Conservation (phyloP, 2,329 filamentous ascomycete species). For the Ascochyta viciae-villosae region DNA sequence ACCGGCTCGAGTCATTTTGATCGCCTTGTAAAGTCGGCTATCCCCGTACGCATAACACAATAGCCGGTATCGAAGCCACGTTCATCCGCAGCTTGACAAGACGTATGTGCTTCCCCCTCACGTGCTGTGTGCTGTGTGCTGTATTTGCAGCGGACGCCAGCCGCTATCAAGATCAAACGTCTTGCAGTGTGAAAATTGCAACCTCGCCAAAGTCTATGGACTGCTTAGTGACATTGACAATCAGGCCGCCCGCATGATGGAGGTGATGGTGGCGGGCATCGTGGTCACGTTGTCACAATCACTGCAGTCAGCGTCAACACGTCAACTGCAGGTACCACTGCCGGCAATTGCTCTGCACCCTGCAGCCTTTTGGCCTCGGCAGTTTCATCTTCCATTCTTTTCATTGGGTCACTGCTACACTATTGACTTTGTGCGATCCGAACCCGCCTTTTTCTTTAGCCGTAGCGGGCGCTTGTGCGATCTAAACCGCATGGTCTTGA, state of each 20-base stretch:
- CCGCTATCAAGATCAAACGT: no score
- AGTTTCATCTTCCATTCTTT: neutral
- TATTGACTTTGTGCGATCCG: neutral
- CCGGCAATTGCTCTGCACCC: neutral
- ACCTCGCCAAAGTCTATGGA: no score
- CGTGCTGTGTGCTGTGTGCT: no score
- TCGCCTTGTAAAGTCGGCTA: neutral
- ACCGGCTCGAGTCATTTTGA: neutral
- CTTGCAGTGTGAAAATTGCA: no score
- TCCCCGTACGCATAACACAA: neutral
- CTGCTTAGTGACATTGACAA: neutral
- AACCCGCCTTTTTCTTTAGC: neutral
- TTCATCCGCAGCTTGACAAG: neutral
- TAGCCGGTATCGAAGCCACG: neutral
- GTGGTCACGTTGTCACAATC: neutral
- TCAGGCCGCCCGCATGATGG: neutral
- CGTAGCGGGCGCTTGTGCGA: conserved; percentile 1
- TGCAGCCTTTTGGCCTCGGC: neutral
- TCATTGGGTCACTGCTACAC: neutral
- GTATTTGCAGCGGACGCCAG: no score
- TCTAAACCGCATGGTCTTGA: neutral
- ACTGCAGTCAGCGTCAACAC: neutral
- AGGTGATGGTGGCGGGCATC: neutral
- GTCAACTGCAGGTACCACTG: conserved; percentile 4
- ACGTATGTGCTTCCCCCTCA: neutral